Conservation (phyloP, 139 green algal genomes). For the Micractinium conductrix region DNA sequence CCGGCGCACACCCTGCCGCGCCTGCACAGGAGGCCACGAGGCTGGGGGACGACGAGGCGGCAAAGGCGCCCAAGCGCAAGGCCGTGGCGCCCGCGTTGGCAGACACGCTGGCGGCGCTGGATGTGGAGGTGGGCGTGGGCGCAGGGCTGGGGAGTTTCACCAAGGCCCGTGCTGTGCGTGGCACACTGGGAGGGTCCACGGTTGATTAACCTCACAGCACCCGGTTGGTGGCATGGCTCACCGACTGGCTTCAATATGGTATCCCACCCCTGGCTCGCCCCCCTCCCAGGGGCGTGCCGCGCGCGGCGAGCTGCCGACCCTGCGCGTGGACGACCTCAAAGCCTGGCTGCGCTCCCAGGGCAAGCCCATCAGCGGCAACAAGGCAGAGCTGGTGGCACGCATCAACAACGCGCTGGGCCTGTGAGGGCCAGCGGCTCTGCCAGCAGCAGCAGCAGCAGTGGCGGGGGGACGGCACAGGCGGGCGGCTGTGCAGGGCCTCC, state of each 20-base stretch:
- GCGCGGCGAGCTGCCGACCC: neutral
- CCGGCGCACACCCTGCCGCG: neutral
- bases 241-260: too few species aligned
- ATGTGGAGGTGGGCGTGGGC: constrained; percentile 12
- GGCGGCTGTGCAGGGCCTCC: too few species aligned
- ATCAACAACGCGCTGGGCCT: constrained; percentile 34
- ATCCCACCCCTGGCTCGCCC: neutral
- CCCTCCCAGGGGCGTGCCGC: too few species aligned
- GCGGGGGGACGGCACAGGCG: too few species aligned
- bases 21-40: neutral
- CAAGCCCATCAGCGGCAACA: constrained; percentile 15
- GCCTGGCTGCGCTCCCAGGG: constrained; percentile 9
- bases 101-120: constrained; percentile 5
- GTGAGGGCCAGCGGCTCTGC: neutral
- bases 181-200: neutral
- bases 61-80: constrained; percentile 13
- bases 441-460: too few species aligned
- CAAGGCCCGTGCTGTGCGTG: neutral
- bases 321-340: constrained; percentile 35
- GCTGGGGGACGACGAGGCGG: constrained; percentile 10
- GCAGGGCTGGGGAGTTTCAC: too few species aligned
- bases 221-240: too few species aligned
- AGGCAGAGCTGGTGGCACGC: constrained; percentile 29
- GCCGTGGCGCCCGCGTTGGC: neutral
- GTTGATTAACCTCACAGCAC: too few species aligned